phyloP scores from a whole-genome alignment of 768 basidiomycete species.

The Pleurotus eryngii region DNA sequence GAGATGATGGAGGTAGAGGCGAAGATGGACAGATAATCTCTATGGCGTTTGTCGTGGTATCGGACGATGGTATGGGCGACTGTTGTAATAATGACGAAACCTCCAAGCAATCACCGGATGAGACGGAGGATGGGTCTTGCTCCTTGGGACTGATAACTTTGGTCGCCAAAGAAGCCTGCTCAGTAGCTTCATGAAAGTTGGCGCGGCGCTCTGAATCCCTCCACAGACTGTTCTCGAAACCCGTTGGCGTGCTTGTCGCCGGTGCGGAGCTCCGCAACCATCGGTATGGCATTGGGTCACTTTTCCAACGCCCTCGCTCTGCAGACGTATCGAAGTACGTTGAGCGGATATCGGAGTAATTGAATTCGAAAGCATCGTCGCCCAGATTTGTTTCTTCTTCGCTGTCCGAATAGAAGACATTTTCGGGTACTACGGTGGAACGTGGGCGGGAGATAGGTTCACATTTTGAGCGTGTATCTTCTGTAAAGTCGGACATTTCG shows the following conservation, averaged over 20 bases:
- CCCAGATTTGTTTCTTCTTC: slow-evolving; percentile 30
- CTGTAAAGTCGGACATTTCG: slow-evolving; percentile 30
- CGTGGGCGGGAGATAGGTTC: slow-evolving; percentile 20
- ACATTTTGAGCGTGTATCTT: slow-evolving; percentile 19
- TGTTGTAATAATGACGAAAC: slow-evolving; percentile 20
- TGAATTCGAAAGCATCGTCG: slow-evolving; percentile 23
- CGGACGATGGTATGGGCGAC: slow-evolving; percentile 6
- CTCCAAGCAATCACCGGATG: slow-evolving; percentile 17
- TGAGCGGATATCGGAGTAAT: slow-evolving; percentile 31
- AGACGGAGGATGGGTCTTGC: neutral
- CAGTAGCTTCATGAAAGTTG: too few species aligned
- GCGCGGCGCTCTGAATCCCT: too few species aligned
- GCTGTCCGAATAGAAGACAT: slow-evolving; percentile 29
- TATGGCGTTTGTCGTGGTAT: neutral
- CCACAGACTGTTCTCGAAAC: too few species aligned
- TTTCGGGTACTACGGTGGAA: slow-evolving; percentile 17
- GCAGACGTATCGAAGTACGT: slow-evolving; percentile 55
- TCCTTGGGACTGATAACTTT: too few species aligned
- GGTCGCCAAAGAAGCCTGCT: too few species aligned
- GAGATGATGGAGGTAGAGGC: slow-evolving; percentile 22
- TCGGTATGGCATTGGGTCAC: slow-evolving; percentile 38
- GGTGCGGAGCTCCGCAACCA: slow-evolving; percentile 31
- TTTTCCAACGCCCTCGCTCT: slow-evolving; percentile 58
- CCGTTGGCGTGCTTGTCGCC: slow-evolving; percentile 3
- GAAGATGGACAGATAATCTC: slow-evolving; percentile 14